Conservation (phyloP, 2,329 filamentous ascomycete species). For the Botrytis paeoniae region DNA sequence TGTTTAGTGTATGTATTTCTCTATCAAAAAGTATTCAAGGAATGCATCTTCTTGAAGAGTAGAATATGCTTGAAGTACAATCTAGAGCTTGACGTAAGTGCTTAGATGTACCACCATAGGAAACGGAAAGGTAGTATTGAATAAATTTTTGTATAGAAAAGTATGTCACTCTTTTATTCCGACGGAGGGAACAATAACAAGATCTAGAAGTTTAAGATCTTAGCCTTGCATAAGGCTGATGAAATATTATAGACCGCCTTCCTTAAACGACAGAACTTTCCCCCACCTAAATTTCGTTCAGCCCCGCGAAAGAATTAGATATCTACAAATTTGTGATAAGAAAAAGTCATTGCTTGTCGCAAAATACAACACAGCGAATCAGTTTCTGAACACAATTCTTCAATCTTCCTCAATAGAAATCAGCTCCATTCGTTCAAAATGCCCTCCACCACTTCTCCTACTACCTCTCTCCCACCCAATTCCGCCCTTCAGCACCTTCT, state of each 20-base stretch:
- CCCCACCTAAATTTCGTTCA: constrained; percentile 5
- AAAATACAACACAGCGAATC: background rate
- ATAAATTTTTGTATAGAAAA: background rate
- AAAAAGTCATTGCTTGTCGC: background rate
- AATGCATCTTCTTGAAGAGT: background rate
- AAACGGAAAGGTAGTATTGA: background rate
- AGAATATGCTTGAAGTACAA: background rate
- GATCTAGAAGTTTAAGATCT: background rate
- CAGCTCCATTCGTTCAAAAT: constrained; percentile 14
- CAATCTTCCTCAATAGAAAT: background rate
- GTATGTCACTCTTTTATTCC: background rate
- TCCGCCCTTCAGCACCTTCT: constrained; percentile 34
- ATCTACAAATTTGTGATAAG: background rate
- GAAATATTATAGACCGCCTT: background rate
- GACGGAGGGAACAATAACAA: background rate
- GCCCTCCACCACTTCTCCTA: constrained; percentile 23
- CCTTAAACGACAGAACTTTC: background rate
- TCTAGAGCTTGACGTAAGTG: background rate
- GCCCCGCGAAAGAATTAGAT: constrained; percentile 4
- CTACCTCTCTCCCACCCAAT: constrained; percentile 21
- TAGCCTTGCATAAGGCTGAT: constrained; percentile 14
- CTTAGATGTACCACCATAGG: background rate
- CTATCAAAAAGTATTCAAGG: background rate
- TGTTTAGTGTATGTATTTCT: background rate
- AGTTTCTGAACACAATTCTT: background rate